Conservation (phyloP, 164 flowering plant species). For the Stephania cephalantha region DNA sequence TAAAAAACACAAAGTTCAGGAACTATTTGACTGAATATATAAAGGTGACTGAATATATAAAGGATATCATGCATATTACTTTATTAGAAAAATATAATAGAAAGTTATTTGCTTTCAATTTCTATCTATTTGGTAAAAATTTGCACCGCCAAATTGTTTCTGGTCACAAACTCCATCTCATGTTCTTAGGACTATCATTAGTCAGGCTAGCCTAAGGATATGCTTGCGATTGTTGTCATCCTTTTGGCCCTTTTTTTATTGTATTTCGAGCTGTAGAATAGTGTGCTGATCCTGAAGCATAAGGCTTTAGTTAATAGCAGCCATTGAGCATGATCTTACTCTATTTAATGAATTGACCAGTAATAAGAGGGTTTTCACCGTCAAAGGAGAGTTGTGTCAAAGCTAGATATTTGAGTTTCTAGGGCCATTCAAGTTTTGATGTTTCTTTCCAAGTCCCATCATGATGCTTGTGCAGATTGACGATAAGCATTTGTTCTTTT, state of each 20-base stretch:
- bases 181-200: no score
- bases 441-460: no score
- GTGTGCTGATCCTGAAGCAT: not conserved
- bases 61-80: not conserved
- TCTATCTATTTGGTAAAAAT: not conserved
- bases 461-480: no score
- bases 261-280: not conserved
- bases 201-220: not conserved
- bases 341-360: no score
- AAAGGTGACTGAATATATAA: not conserved
- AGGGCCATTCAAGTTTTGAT: no score
- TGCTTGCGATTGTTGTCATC: not conserved
- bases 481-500: no score
- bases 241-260: not conserved
- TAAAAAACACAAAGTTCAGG: not conserved
- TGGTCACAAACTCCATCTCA: no score
- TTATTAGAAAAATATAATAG: not conserved
- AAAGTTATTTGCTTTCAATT: not conserved
- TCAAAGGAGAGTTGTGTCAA: no score
- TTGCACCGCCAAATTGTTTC: not conserved
- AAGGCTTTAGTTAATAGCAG: not conserved
- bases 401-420: no score
- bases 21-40: not conserved
- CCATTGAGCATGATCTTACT: no score
- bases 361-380: no score